Evolutionary conservation across 495 filamentous ascomycete species (phyloP), one percentile per base, ranked within the genome.

Genomic region (Penicillium steckii): DNA sequence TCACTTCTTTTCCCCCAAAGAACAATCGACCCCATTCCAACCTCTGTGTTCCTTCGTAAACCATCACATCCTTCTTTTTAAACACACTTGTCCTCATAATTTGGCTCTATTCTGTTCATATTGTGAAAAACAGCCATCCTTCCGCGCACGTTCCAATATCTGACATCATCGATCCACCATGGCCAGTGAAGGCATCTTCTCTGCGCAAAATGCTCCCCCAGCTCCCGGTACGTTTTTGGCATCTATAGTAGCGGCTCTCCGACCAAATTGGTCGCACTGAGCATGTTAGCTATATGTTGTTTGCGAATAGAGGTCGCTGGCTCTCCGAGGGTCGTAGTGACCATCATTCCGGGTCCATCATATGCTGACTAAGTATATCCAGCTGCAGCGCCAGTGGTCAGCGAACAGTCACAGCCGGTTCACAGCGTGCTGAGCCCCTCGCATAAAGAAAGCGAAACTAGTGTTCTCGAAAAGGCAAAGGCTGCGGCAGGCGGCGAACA

Each of bases 111-210:
- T 32, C 46, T 33, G 13, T 29, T 8, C 19, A n/a, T n/a, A n/a
- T n/a, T 30, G 24, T 38, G 18, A 30, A 37, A n/a, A 43, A 46
- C 30, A 4, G 21, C 23, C 26, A 37, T 29, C 22, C 22, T 40
- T 46, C 24, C 15, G 48, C 19, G 26, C 41, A 48, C 60, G 44
- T 47, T 33, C 41, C 22, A 9, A 43, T 32, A 30, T 57, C 44
- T 60, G 53, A 66, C 57, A 61, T 64, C 60, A 64, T 61, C 53
- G 42, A 58, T 64, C 33, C 38, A 64, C 46, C 51, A 71, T 71
- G 68, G 57, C 68, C 40, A 62, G 56, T 40, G 59, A 62, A 54
- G 52, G 49, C 33, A 15, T 37, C 22, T 52, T 41, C 18, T 42
- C 35, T 25, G 38, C 27, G 44, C 40, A 56, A 12, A 55, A 33